Base-by-base conservation (phyloP, 2,329 filamentous ascomycete species). In the Ilyonectria destructans region DNA sequence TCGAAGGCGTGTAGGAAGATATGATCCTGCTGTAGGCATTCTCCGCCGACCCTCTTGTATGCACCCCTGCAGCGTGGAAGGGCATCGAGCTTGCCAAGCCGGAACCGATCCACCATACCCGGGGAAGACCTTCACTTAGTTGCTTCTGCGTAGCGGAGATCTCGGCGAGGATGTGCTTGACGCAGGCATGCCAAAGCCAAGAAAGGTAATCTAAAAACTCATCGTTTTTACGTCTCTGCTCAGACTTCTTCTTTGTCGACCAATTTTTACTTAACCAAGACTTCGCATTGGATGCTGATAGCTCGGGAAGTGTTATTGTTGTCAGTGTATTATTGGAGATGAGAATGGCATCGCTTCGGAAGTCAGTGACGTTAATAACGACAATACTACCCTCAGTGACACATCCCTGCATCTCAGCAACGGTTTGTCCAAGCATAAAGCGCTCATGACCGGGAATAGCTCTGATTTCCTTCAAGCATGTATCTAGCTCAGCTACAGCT, bases 301-400 rank as follows among this genome's bases (percentile, higher is more conserved):
- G n/a, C 4, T n/a, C 10, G 7, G 49, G 26, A n/a, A 52, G 49
- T 33, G 23, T 19, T 12, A 52, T 31, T 33, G 26, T 33, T 1
- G 1, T 52, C 1, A 52, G 23, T 33, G 26, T 8, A 19, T 19
- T 52, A 2, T 15, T n/a, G 23, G 26, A 33, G 49, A 52, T 52
- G 23, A 52, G 21, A 52, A 52, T 52, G 12, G 49, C 23, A 52
- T 52, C 49, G 49, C 49, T 52, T 52, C 49, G 49, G 26, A 52
- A 52, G 12, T 33, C 49, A 17, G 49, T 52, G 31, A 52, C 9
- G 15, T 52, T 52, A 6, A 52, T 33, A 33, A 52, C 26, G 3
- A 52, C 49, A 52, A 52, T 52, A 2, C 23, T 52, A 4, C 49
- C 49, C 49, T 33, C 26, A 33, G 26, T 19, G 5, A 33, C 13